These are phyloP conservation scores for Ceratocystis cubensis DNA, from an alignment of 2,329 filamentous ascomycete species.

Conservation along the genomic window DNA sequence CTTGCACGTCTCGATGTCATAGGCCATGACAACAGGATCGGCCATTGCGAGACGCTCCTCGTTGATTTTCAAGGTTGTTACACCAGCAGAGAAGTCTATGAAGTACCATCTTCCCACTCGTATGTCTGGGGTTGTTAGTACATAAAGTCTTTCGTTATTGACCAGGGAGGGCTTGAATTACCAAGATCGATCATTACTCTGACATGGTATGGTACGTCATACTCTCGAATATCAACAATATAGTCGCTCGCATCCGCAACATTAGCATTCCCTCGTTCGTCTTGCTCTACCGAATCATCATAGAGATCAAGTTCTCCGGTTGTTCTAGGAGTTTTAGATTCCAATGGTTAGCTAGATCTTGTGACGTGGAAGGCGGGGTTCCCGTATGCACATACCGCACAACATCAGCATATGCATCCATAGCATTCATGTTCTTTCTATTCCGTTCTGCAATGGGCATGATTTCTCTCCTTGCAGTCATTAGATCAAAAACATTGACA, in stretches of 20 bases:
- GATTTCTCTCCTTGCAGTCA: constrained; percentile 72
- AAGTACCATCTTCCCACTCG: constrained; percentile 95
- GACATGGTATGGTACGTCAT: constrained; percentile 98
- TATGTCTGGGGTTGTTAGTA: constrained; percentile 51
- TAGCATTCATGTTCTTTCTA: constrained; percentile 87
- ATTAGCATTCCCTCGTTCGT: constrained; percentile 61
- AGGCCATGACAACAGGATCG: constrained; percentile 97
- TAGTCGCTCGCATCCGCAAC: constrained; percentile 88
- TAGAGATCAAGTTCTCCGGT: constrained; percentile 87
- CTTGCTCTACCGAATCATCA: constrained; percentile 72
- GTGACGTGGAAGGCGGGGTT: not conserved
- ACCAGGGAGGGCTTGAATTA: constrained; percentile 27
- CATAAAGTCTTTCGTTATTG: not conserved
- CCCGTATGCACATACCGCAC: constrained; percentile 50
- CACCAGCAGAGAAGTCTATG: constrained; percentile 84
- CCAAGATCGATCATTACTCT: constrained; percentile 93
- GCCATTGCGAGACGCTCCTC: constrained; percentile 80
- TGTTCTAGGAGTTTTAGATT: constrained; percentile 36
- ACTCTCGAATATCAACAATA: constrained; percentile 97
- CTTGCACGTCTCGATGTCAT: constrained; percentile 96
- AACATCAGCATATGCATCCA: constrained; percentile 97
- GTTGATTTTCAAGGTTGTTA: constrained; percentile 70
- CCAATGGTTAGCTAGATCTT: constrained; percentile 20
- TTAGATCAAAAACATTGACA: constrained; percentile 71
- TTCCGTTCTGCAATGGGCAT: constrained; percentile 92